phyloP scores from a whole-genome alignment of 2,329 filamentous ascomycete genomes.

The Fusarium penzigii region DNA sequence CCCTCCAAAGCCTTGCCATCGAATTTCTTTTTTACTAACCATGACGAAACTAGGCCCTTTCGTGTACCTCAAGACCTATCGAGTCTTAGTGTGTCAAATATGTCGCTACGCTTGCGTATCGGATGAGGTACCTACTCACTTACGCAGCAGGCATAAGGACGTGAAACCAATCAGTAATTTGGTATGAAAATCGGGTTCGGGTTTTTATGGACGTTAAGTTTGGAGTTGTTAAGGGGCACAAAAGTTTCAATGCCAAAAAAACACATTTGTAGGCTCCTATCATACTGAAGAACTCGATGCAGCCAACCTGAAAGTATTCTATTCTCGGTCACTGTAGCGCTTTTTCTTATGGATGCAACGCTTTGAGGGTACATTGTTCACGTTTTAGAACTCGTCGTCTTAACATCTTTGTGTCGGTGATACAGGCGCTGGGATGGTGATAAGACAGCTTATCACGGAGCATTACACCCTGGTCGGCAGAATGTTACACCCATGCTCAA shows the following conservation, averaged over 20 bases:
- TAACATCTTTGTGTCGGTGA: not conserved
- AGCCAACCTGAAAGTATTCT: no score
- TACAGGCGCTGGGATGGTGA: not conserved
- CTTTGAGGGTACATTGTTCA: not conserved
- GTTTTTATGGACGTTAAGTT: no score
- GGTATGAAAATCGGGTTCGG: no score
- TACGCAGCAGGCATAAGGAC: not conserved
- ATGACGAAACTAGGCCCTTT: not conserved
- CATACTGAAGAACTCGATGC: no score
- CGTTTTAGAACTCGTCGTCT: not conserved
- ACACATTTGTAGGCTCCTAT: no score
- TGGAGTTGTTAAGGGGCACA: no score
- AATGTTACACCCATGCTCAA: conserved; percentile 1
- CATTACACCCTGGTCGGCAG: not conserved
- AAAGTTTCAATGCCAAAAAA: no score
- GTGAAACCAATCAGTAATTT: not conserved
- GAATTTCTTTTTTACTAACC: no score
- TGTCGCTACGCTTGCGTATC: conserved; percentile 1
- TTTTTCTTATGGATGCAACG: not conserved
- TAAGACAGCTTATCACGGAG: conserved; percentile 1
- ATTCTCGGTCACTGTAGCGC: not conserved
- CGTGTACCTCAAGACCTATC: not conserved
- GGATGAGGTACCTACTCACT: not conserved
- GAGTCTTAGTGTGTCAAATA: not conserved
- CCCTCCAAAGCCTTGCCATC: not conserved